Evolutionary conservation across 1,284 basidiomycete species (phyloP).

Genomic region (Apiotrichum laibachii): DNA sequence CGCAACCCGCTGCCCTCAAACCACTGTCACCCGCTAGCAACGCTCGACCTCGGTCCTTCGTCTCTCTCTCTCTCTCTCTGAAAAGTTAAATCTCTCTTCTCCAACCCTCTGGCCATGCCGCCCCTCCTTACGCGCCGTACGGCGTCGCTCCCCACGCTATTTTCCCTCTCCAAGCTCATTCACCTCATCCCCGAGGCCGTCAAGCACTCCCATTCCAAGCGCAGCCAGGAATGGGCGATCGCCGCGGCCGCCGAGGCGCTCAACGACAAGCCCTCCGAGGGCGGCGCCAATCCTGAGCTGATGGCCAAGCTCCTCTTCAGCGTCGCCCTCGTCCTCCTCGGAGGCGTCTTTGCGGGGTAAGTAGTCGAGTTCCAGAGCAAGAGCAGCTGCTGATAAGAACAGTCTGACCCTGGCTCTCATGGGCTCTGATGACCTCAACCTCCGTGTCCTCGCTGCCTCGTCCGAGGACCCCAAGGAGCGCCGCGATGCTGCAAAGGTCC

Average conservation of each 20-base stretch:
- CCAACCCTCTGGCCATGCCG: constrained; percentile 20
- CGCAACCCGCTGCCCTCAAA: too few species aligned
- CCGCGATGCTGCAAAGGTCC: constrained; percentile 69
- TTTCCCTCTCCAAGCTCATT: constrained; percentile 41
- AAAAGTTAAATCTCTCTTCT: not conserved
- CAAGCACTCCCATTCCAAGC: constrained; percentile 9
- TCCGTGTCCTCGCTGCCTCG: constrained; percentile 77
- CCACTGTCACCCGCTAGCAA: not conserved
- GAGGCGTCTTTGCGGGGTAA: constrained; percentile 82
- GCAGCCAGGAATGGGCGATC: not conserved
- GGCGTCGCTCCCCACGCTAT: constrained; percentile 30
- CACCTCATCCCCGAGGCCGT: constrained; percentile 26
- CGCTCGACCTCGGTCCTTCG: not conserved
- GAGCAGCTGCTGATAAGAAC: not conserved
- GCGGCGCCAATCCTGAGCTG: constrained; percentile 52
- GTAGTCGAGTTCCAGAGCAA: constrained; percentile 40
- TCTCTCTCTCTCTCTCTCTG: not conserved
- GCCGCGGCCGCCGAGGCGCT: not conserved
- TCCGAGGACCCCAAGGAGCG: constrained; percentile 69
- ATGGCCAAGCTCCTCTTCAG: constrained; percentile 69
- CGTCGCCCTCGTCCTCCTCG: constrained; percentile 65
- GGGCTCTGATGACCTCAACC: constrained; percentile 90
- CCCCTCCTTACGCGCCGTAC: constrained; percentile 14
- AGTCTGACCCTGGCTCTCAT: constrained; percentile 83
- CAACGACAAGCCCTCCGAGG: constrained; percentile 28